These are phyloP conservation scores for Chloranthus sessilifolius DNA, from an alignment of 164 flowering plant species.

Conservation along the genomic window DNA sequence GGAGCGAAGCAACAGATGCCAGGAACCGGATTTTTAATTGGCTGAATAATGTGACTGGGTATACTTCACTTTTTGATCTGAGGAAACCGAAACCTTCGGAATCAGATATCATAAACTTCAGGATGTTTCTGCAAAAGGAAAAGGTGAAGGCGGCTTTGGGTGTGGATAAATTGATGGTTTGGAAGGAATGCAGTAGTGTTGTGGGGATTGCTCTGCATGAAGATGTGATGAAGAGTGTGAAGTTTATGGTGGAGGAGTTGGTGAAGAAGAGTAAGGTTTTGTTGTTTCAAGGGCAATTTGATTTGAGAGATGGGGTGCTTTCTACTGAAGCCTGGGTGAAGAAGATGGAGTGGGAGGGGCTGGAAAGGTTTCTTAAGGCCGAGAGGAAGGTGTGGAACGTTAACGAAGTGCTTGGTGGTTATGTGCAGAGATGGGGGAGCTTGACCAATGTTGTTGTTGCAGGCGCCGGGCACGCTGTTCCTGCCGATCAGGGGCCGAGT, in stretches of 20 bases:
- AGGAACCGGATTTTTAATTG: not conserved
- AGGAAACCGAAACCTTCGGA: slow-evolving; percentile 33
- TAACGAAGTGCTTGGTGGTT: slow-evolving; percentile 51
- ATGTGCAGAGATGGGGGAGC: slow-evolving; percentile 61
- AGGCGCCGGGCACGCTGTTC: slow-evolving; percentile 70
- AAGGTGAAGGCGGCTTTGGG: slow-evolving; percentile 45
- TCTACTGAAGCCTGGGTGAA: slow-evolving; percentile 65
- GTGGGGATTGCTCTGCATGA: slow-evolving; percentile 43
- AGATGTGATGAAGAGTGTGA: slow-evolving; percentile 80
- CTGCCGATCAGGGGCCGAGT: slow-evolving; percentile 55
- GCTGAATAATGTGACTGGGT: slow-evolving; percentile 15
- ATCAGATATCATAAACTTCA: slow-evolving; percentile 25
- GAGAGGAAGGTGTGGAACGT: slow-evolving; percentile 62
- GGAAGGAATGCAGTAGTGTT: slow-evolving; percentile 42
- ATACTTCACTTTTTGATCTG: slow-evolving; percentile 18
- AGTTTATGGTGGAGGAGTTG: slow-evolving; percentile 37
- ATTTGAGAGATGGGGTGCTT: slow-evolving; percentile 59
- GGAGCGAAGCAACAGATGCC: slow-evolving; percentile 17
- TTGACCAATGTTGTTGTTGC: slow-evolving; percentile 53
- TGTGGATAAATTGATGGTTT: slow-evolving; percentile 26
- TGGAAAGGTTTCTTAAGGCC: slow-evolving; percentile 33
- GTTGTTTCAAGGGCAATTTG: slow-evolving; percentile 36
- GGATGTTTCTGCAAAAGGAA: slow-evolving; percentile 17
- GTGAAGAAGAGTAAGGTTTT: slow-evolving; percentile 32
- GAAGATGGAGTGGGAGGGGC: slow-evolving; percentile 54